Evolutionary conservation across 2,329 filamentous ascomycete genomes (phyloP).

Genomic region (Claviceps capensis): DNA sequence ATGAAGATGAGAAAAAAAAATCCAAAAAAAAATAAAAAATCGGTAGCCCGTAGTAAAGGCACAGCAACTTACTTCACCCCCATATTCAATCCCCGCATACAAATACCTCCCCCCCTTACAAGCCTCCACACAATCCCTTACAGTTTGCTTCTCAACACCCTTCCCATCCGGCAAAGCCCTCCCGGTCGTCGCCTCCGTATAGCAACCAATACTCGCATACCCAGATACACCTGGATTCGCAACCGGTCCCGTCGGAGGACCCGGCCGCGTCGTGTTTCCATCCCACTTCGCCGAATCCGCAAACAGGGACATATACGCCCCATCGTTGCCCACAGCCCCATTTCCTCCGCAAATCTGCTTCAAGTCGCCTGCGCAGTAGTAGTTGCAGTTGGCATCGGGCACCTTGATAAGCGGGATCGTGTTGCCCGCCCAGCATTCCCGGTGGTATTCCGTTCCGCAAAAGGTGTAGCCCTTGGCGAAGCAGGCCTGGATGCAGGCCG

Average conservation of each 20-base stretch:
- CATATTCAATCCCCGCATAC: conserved; percentile 25
- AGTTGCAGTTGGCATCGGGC: conserved; percentile 35
- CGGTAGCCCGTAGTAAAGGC: no score
- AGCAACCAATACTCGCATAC: conserved; percentile 24
- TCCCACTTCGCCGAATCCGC: conserved; percentile 20
- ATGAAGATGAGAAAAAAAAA: neutral
- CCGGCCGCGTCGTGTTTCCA: conserved; percentile 14
- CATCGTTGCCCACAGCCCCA: conserved; percentile 19
- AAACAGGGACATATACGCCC: conserved; percentile 35
- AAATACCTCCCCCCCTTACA: conserved; percentile 16
- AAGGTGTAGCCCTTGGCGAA: conserved; percentile 22
- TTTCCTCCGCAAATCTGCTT: conserved; percentile 41
- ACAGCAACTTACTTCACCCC: conserved; percentile 18
- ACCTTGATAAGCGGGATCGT: conserved; percentile 30
- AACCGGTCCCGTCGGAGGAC: conserved; percentile 11
- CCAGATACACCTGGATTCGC: conserved; percentile 25
- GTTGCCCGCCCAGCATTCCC: conserved; percentile 42
- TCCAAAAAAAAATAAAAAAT: neutral
- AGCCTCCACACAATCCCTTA: conserved; percentile 19
- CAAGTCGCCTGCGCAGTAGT: conserved; percentile 32
- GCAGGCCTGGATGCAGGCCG: conserved; percentile 32
- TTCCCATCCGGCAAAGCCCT: conserved; percentile 19
- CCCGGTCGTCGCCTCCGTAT: conserved; percentile 19
- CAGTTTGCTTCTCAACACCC: conserved; percentile 15
- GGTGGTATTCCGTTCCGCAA: conserved; percentile 34